Base-by-base conservation (phyloP, 345 rosid genomes). In the Boechera stricta region DNA sequence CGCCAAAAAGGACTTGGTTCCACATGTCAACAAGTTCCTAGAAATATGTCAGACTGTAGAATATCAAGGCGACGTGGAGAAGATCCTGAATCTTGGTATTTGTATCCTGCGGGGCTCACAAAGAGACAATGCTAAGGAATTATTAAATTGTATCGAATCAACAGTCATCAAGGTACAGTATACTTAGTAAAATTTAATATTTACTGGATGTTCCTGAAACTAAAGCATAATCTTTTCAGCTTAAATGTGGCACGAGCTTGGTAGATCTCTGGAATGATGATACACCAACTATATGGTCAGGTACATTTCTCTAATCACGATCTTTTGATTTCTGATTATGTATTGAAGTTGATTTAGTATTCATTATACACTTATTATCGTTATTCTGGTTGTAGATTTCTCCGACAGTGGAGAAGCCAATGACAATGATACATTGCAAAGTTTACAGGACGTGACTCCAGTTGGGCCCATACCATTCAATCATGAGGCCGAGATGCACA, bases 101-200 rank as follows among this genome's bases (percentile, higher is more conserved):
- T 85, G 87, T 66, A 65, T 89, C 76, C 82, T 94, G 67, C 86
- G 83, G 44, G 89, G 87, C 58, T 86, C 98, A 3, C 74, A 81
- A 74, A 89, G 84, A 80, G 70, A 56, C 5, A 49, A 56, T 66
- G 95, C 94, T 32, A 85, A 72, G 65, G 67, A 64, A 57, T 68
- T 89, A 81, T 87, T 88, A 33, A 71, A 69, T 63, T 84, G 74
- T 57, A 79, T 92, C 24, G 86, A 89, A 52, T 79, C 75, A 64
- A 80, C 89, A 62, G 47, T 89, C 39, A 69, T 75, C 52, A 88
- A 90, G 97, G 97, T 94, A 89, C 80, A 62, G 4, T 58, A 67
- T 15, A 32, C 48, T 32, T 11, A 55, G 36, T 18, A 26, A 67
- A 35, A 68, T 68, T 18, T 76, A 6, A 7, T 10, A 51, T 59